Evolutionary conservation across 2,329 filamentous ascomycete genomes (phyloP).

Genomic region (Nakataea oryzae): DNA sequence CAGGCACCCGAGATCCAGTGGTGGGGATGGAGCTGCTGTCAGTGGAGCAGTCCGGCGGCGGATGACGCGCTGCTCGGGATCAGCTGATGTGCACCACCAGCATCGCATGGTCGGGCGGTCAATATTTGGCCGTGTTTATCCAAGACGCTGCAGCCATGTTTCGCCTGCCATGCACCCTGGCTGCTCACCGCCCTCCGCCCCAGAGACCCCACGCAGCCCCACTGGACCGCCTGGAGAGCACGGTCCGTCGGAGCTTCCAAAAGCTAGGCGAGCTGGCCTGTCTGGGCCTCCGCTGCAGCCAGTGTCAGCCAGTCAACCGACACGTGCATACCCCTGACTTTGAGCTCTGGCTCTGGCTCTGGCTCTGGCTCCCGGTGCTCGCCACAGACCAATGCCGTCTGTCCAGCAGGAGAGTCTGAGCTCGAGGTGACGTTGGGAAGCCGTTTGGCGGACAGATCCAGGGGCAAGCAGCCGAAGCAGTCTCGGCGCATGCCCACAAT

Average conservation of each 20-base stretch:
- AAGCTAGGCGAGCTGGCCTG: background rate
- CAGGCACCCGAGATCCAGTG: background rate
- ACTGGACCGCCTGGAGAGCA: background rate
- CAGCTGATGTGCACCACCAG: background rate
- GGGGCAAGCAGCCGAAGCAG: background rate
- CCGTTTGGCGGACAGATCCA: background rate
- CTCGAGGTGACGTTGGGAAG: background rate
- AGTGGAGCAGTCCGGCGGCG: background rate
- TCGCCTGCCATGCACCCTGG: background rate
- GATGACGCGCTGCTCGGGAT: background rate
- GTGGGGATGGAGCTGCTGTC: background rate
- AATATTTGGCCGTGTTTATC: background rate
- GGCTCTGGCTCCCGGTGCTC: background rate
- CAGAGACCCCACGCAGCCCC: background rate
- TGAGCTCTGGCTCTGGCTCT: background rate
- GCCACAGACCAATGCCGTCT: background rate
- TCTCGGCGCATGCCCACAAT: background rate
- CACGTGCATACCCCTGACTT: background rate
- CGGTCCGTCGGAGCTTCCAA: background rate
- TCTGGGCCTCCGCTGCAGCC: background rate
- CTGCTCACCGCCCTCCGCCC: background rate
- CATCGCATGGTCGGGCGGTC: background rate
- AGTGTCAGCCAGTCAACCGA: background rate
- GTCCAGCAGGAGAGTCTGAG: background rate
- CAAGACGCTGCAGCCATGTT: constrained; percentile 1